A percentile compares a stretch with the other conserved stretches of the same genome.
phyloP scores from a whole-genome alignment of 2,329 filamentous ascomycete species.

The Aaosphaeria pasadenensis region DNA sequence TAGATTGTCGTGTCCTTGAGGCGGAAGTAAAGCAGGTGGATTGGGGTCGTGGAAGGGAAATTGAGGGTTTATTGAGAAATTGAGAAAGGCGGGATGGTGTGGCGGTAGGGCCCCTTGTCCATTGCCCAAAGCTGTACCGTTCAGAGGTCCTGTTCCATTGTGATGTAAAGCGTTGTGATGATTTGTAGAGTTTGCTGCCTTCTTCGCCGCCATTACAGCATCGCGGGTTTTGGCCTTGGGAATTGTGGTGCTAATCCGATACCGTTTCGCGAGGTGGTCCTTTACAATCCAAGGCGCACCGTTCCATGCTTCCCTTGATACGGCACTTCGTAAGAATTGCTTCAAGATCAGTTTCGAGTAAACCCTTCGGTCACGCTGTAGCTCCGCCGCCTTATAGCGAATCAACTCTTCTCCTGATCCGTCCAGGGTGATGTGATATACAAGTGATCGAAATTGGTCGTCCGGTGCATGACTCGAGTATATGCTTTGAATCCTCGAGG shows the following conservation, averaged over 20 bases:
- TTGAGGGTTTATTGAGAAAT: constrained; percentile 50
- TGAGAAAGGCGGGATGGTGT: constrained; percentile 33
- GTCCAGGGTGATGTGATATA: constrained; percentile 32
- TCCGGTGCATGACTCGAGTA: constrained; percentile 24
- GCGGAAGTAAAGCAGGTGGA: constrained; percentile 1
- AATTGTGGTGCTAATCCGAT: constrained; percentile 83
- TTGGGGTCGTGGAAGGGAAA: constrained; percentile 73
- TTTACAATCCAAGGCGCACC: constrained; percentile 98
- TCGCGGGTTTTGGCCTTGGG: constrained; percentile 50
- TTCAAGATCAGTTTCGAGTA: constrained; percentile 94
- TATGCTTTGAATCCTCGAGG: constrained; percentile 22
- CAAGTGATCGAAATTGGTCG: constrained; percentile 27
- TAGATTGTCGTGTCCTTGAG: constrained; percentile 2
- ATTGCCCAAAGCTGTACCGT: constrained; percentile 14
- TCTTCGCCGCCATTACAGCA: constrained; percentile 49
- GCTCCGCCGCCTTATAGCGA: constrained; percentile 51
- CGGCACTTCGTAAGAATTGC: constrained; percentile 91
- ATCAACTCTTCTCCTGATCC: constrained; percentile 47
- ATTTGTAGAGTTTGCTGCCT: constrained; percentile 56
- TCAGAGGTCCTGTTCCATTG: constrained; percentile 17
- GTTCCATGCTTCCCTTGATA: constrained; percentile 88
- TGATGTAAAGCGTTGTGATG: constrained; percentile 8
- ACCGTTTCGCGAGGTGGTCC: constrained; percentile 75
- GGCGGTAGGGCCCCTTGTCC: constrained; percentile 11
- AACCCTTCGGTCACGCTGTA: constrained; percentile 81